Evolutionary conservation across 2,329 filamentous ascomycete genomes (phyloP).

Genomic region (Xylariaceae sp.): DNA sequence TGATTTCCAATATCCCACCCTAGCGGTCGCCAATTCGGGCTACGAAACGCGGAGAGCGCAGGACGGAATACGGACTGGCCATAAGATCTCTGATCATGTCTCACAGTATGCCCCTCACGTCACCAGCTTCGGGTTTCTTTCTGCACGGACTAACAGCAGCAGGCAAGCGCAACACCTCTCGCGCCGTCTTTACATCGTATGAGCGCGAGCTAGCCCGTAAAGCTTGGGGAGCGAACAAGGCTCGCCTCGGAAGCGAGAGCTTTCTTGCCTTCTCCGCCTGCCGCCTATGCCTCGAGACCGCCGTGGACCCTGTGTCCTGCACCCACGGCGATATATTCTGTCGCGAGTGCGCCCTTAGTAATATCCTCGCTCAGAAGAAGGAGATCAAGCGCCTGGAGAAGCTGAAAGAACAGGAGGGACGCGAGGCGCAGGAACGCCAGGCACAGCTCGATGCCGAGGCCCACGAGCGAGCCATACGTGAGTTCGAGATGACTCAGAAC

Average conservation of each 20-base stretch:
- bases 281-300: constrained; percentile 76
- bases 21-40: too few relatives aligned
- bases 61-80: too few relatives aligned
- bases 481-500: constrained; percentile 82
- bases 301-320: constrained; percentile 79
- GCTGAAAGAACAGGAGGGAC: constrained; percentile 54
- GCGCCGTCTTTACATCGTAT: constrained; percentile 89
- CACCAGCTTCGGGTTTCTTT: not conserved
- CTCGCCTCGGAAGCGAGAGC: constrained; percentile 82
- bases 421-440: constrained; percentile 62
- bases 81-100: constrained; percentile 33
- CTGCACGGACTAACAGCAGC: constrained; percentile 12
- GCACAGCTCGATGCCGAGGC: constrained; percentile 62
- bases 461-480: constrained; percentile 61
- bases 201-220: constrained; percentile 78
- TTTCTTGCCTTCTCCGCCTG: constrained; percentile 90
- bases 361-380: constrained; percentile 85
- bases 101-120: constrained; percentile 33
- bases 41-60: too few relatives aligned
- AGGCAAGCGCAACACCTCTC: constrained; percentile 85
- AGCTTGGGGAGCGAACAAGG: constrained; percentile 74
- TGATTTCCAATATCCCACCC: too few relatives aligned
- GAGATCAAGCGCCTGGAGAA: constrained; percentile 81
- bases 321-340: constrained; percentile 86
- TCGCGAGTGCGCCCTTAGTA: constrained; percentile 84